Conservation (phyloP, 2,329 filamentous ascomycete species). For the Diaporthe caulivora region DNA sequence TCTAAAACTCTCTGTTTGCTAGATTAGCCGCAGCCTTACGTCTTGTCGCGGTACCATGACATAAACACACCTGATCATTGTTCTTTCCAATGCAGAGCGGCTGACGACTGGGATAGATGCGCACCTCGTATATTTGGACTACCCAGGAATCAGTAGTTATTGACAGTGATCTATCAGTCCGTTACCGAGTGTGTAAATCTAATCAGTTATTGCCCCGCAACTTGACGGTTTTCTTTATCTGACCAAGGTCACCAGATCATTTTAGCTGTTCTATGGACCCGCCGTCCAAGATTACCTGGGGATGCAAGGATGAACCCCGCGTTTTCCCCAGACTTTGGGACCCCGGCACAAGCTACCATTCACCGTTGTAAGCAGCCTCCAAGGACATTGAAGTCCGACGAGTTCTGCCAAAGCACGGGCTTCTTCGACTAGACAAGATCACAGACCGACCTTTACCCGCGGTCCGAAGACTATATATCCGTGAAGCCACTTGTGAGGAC, state of each 20-base stretch:
- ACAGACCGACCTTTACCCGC: neutral
- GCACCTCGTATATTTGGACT: neutral
- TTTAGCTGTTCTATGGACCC: neutral
- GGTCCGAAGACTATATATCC: neutral
- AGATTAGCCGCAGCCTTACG: neutral
- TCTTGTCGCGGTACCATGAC: neutral
- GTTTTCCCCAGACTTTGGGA: neutral
- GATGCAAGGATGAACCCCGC: neutral
- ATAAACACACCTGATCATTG: no score
- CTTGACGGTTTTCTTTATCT: neutral
- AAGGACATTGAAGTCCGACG: constrained; percentile 7
- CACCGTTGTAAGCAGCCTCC: neutral
- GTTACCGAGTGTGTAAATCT: neutral
- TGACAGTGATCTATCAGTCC: neutral
- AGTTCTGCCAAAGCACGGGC: neutral
- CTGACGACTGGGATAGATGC: neutral
- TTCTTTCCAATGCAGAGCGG: neutral
- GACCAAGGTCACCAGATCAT: neutral
- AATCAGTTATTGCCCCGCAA: neutral
- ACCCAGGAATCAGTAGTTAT: neutral
- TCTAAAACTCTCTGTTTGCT: neutral
- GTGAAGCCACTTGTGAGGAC: neutral
- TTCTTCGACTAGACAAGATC: neutral
- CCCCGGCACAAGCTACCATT: neutral
- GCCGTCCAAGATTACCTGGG: neutral